A percentile compares a stretch with the other conserved stretches of the same genome.
Evolutionary conservation across 1,284 basidiomycete genomes (phyloP).

Genomic region (Macrocystidia cucumis): DNA sequence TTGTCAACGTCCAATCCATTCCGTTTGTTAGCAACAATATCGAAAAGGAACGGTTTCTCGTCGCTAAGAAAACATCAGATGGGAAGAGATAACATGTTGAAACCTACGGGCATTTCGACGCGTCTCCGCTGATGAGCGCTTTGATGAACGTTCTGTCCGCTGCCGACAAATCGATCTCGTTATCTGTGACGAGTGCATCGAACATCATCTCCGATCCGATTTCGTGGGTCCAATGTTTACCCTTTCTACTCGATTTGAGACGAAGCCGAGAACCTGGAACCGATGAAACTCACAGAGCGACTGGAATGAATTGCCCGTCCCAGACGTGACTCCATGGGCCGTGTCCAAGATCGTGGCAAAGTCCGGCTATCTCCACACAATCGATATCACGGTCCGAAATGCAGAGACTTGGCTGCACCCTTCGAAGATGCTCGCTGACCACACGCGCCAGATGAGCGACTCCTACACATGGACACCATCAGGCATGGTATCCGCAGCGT

Average conservation of each 20-base stretch:
- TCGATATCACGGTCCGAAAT: conserved; percentile 62
- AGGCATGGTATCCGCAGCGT: conserved; percentile 2
- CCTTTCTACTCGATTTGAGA: conserved; percentile 14
- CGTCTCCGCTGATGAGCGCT: conserved; percentile 58
- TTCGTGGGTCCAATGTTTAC: conserved; percentile 56
- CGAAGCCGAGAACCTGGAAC: not conserved
- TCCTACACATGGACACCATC: conserved; percentile 30
- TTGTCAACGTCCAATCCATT: conserved; percentile 83
- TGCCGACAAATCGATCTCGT: conserved; percentile 33
- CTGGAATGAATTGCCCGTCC: conserved; percentile 59
- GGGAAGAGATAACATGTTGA: not conserved
- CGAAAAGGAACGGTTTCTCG: conserved; percentile 49
- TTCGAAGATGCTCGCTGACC: conserved; percentile 49
- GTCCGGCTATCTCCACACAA: conserved; percentile 63
- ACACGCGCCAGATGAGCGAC: conserved; percentile 62
- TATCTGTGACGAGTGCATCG: conserved; percentile 47
- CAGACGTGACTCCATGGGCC: conserved; percentile 74
- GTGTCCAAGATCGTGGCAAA: conserved; percentile 70
- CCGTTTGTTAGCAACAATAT: conserved; percentile 71
- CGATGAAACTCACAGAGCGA: conserved; percentile 35
- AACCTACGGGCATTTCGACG: conserved; percentile 36
- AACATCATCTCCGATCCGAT: conserved; percentile 71
- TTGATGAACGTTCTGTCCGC: conserved; percentile 54
- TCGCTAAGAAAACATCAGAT: conserved; percentile 7
- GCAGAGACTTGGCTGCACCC: conserved; percentile 50